phyloP scores from a whole-genome alignment of 2,329 filamentous ascomycete genomes.

The Monosporascus cannonballus region DNA sequence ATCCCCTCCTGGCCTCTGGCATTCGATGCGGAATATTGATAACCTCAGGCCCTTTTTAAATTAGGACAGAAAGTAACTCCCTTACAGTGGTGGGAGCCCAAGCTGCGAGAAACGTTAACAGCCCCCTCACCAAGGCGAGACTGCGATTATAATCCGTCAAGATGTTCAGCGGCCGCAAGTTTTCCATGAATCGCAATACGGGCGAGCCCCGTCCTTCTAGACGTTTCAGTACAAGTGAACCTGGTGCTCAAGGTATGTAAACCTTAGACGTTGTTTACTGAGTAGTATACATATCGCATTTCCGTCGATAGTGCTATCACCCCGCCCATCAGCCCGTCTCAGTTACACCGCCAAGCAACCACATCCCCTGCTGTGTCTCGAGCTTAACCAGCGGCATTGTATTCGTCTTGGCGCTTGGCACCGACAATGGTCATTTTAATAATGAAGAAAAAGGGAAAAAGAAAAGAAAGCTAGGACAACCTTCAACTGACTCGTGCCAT shows the following conservation, averaged over 20 bases:
- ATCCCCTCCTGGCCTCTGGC: too few species aligned
- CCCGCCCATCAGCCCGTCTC: not conserved
- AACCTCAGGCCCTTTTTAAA: too few species aligned
- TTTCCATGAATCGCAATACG: slow-evolving; percentile 62
- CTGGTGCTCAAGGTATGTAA: slow-evolving; percentile 48
- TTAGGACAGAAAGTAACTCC: not conserved
- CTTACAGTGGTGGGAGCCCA: too few species aligned
- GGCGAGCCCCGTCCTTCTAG: slow-evolving; percentile 51
- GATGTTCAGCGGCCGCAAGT: slow-evolving; percentile 55
- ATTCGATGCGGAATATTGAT: too few species aligned
- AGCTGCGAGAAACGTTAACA: not conserved
- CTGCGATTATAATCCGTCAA: slow-evolving; percentile 17
- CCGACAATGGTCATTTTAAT: not conserved
- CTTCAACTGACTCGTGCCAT: not conserved
- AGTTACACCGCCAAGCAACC: not conserved
- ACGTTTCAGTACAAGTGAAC: slow-evolving; percentile 54
- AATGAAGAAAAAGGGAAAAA: not conserved
- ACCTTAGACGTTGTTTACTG: not conserved
- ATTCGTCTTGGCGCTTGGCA: not conserved
- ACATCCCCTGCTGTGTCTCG: not conserved
- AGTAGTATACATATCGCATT: not conserved
- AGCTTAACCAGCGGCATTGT: not conserved
- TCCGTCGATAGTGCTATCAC: not conserved
- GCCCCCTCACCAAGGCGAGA: not conserved
- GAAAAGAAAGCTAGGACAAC: not conserved